A percentile compares a stretch with the other conserved stretches of the same genome.
Evolutionary conservation across 495 filamentous ascomycete species (phyloP).

Genomic region (Tuber microsphaerosporum): DNA sequence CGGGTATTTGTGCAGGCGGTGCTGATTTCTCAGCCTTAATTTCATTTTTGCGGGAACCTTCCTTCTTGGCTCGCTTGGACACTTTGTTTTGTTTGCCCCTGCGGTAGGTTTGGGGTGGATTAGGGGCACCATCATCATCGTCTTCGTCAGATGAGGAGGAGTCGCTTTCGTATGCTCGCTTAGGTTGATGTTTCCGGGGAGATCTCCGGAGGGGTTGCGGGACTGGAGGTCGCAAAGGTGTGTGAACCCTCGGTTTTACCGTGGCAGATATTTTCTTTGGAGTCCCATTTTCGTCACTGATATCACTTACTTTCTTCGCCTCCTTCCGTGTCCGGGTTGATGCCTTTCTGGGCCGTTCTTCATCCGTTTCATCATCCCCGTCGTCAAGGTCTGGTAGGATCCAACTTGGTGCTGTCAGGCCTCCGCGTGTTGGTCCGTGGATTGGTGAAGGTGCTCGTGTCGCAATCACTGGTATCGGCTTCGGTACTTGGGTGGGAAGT

Average conservation of each 20-base stretch:
- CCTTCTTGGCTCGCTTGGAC: no score
- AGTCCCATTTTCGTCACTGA: not conserved
- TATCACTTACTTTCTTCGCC: not conserved
- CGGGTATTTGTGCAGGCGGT: no score
- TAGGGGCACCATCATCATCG: not conserved
- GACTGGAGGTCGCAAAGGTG: not conserved
- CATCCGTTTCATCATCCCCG: not conserved
- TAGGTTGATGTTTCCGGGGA: not conserved
- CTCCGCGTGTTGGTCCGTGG: no score
- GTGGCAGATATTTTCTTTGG: not conserved
- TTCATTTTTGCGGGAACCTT: not conserved
- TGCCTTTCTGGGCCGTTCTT: not conserved
- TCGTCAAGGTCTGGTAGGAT: not conserved
- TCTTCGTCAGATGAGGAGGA: not conserved
- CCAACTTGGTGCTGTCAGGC: not conserved
- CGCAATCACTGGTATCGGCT: not conserved
- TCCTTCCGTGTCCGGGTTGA: not conserved
- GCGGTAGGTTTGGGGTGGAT: not conserved
- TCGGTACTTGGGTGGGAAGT: not conserved
- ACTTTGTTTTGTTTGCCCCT: no score
- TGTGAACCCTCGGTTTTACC: not conserved
- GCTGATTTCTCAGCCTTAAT: not conserved
- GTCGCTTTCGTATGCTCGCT: not conserved
- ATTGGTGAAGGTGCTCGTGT: not conserved
- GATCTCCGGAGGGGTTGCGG: not conserved